Base-by-base conservation (phyloP, 1,139 yeast species). In the Suhomyces guaymorum region DNA sequence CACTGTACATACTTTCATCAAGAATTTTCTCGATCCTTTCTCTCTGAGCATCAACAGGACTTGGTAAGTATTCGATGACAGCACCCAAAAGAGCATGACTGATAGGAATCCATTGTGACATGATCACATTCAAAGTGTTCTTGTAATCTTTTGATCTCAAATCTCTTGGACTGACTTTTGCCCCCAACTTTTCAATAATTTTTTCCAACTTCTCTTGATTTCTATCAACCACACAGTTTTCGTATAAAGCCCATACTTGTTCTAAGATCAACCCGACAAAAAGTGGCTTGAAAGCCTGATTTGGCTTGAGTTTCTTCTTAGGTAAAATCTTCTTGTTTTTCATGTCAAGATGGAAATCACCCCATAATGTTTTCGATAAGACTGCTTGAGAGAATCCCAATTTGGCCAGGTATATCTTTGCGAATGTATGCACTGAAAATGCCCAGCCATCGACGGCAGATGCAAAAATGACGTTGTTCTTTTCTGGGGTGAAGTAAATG, bases 381-480 rank as follows among this genome's bases (percentile, higher is more conserved):
- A 80, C 88, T 21, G 78, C 76, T 42, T 89, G 80, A 43, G 88
- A 85, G 48, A 92, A 84, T 0, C 96, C 97, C 23, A 92, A 66
- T 52, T 88, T 89, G 24, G 80, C 78, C 62, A 84, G 94, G 54
- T 88, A 88, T 25, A 94, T 80, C 39, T 85, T 81, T 5, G 97
- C 87, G 62, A 92, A 85, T 41, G 94, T 96, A 39, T 86, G 79
- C 24, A 94, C 70, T 33, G 89, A 85, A 59, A 94, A 94, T 1
- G 97, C 98, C 98, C 98, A 94, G 4, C 97, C 97, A 60, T 92
- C 98, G 15, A 85, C 70, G 0, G 98, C 98, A 26, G 95, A 83
- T 1, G 96, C 90, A 65, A 94, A 92, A 1, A 94, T 80, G 5
- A 94, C 97, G 55, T 94, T 94, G 56, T 90, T 89, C 52, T 78